Base-by-base conservation (phyloP, 768 basidiomycete genomes). In the Leucosporidium creatinivorum region DNA sequence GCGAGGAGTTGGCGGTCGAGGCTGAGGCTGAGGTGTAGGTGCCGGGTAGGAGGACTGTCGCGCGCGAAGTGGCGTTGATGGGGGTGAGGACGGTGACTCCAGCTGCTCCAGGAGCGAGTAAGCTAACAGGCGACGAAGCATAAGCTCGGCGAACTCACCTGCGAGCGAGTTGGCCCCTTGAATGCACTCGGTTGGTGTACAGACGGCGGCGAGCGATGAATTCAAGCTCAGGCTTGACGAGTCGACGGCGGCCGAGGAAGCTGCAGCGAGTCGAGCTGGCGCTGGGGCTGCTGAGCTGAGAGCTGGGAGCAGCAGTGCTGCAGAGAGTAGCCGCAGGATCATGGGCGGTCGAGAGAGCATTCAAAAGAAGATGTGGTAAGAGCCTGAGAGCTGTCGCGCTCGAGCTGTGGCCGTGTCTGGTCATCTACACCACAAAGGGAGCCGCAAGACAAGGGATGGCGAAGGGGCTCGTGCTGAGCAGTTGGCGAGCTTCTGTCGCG, bases 11-110 rank as follows among this genome's bases (percentile, higher is more conserved):
- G 47, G 61, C 44, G 48, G 52, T 63, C 23, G 69, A 51, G 65
- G 65, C n/a, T 12, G 69, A 58, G 21, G 54, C 39, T 2, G 69
- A 33, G 19, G 67, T 58, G 67, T 70, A 73, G 31, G 66, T 63
- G 17, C 73, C 73, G 9, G 73, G 73, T 3, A 73, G 56, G 51
- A 73, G 73, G 25, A 69, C n/a, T 48, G 68, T 31, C 0, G 30
- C 58, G 31, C 60, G 62, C 1, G 63, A 58, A 10, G 65, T 54
- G 4, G 58, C 25, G 33, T 72, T 72, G 39, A 58, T 18, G 3
- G 65, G 50, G 9, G 48, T 17, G 1, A 39, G 13, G 17, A 66
- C 31, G 28, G 59, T n/a, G 30, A 66, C 47, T 26, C 67, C 70
- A 12, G 67, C 70, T 68, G 61, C n/a, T 21, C 39, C 1, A 3